Conservation (phyloP, 805 yeast genomes). For the Wickerhamiella nectarea region DNA sequence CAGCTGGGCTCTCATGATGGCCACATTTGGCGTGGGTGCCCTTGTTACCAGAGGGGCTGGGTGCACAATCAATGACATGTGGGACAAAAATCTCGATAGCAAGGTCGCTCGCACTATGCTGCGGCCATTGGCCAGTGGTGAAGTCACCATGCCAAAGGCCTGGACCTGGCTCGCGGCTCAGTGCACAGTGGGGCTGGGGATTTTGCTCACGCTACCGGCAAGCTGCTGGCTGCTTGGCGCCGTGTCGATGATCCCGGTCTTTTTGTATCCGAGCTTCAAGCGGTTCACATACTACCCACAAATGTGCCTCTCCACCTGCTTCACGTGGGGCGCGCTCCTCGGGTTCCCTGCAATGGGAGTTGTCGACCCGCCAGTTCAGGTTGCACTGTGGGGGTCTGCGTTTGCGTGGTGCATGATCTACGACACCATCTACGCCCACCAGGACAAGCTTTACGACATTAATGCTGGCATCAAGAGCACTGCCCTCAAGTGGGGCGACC, state of each 20-base stretch:
- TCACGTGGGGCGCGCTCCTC: conserved; percentile 85
- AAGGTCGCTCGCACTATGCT: conserved; percentile 79
- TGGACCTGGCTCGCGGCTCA: conserved; percentile 58
- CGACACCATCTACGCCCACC: conserved; percentile 96
- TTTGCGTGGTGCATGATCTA: conserved; percentile 90
- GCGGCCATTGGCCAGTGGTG: conserved; percentile 86
- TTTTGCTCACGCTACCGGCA: conserved; percentile 58
- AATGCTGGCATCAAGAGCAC: conserved; percentile 89
- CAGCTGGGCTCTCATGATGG: conserved; percentile 46
- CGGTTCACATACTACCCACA: conserved; percentile 95
- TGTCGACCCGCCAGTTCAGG: conserved; percentile 60
- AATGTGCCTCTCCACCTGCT: conserved; percentile 61
- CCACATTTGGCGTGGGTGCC: conserved; percentile 71
- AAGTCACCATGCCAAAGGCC: conserved; percentile 62
- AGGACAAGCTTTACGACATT: conserved; percentile 79
- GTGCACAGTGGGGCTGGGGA: conserved; percentile 55
- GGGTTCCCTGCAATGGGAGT: conserved; percentile 96
- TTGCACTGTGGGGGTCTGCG: conserved; percentile 61
- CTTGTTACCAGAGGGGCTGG: conserved; percentile 95
- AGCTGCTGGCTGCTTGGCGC: conserved; percentile 79
- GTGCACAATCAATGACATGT: conserved; percentile 83
- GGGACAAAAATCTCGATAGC: conserved; percentile 70
- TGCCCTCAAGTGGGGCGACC: conserved; percentile 86
- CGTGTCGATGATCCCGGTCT: conserved; percentile 61
- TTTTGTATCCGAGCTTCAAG: conserved; percentile 84